Evolutionary conservation across 2,329 filamentous ascomycete genomes (phyloP).

Genomic region (Colletotrichum lentis): DNA sequence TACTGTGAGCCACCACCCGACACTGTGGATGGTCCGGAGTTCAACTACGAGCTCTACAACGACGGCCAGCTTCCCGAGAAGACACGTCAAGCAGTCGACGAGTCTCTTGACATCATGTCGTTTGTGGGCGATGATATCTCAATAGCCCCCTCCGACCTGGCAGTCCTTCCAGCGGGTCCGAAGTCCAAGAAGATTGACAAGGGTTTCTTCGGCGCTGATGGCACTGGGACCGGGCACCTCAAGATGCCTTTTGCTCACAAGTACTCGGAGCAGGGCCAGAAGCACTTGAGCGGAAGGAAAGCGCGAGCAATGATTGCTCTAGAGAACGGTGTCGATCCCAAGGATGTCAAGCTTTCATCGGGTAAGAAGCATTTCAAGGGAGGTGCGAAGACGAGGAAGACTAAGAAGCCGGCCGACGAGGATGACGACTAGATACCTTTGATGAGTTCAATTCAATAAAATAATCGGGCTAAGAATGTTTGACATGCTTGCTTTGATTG

Average conservation of each 20-base stretch:
- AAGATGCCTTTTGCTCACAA: constrained; percentile 88
- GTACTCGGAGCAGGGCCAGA: constrained; percentile 83
- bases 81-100: constrained; percentile 71
- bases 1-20: constrained; percentile 88
- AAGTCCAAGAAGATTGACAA: constrained; percentile 85
- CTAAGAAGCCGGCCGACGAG: constrained; percentile 56
- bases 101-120: constrained; percentile 58
- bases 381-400: constrained; percentile 66
- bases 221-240: constrained; percentile 70
- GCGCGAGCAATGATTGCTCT: constrained; percentile 80
- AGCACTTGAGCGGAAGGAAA: constrained; percentile 83
- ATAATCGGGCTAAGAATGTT: not conserved
- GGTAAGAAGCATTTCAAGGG: constrained; percentile 96
- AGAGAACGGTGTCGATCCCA: constrained; percentile 84
- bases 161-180: constrained; percentile 65
- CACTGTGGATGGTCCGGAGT: constrained; percentile 74
- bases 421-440: constrained; percentile 35
- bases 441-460: constrained; percentile 13
- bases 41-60: constrained; percentile 92
- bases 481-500: not conserved
- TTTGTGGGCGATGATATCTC: constrained; percentile 49
- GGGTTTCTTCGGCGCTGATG: constrained; percentile 78
- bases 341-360: constrained; percentile 70
- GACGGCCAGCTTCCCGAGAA: constrained; percentile 82
- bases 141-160: constrained; percentile 55